Conservation (phyloP, 345 rosid genomes). For the Arabis hirsuta region DNA sequence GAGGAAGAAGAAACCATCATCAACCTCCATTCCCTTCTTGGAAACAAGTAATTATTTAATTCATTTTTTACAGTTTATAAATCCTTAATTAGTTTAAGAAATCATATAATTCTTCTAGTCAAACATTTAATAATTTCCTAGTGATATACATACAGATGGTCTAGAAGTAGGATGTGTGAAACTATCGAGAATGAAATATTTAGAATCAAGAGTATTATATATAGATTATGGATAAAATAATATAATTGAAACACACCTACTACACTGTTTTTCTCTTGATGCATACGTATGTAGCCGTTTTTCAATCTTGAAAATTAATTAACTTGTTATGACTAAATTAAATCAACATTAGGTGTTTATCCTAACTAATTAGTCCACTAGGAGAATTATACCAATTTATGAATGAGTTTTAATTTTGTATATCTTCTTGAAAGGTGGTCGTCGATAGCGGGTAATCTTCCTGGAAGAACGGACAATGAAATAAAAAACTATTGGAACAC, state of each 20-base stretch:
- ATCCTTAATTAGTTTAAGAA: not conserved
- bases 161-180: constrained; percentile 10
- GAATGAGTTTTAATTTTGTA: not conserved
- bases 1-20: constrained; percentile 78
- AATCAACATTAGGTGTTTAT: constrained; percentile 23
- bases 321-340: constrained; percentile 18
- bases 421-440: constrained; percentile 44
- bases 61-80: not conserved
- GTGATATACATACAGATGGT: not conserved
- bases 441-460: constrained; percentile 45
- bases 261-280: constrained; percentile 37
- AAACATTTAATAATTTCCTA: not conserved
- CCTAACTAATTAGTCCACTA: constrained; percentile 34
- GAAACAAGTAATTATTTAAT: constrained; percentile 61
- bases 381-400: not conserved
- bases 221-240: not conserved
- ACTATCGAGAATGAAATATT: not conserved
- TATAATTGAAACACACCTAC: constrained; percentile 36
- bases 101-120: not conserved
- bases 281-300: constrained; percentile 41
- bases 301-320: constrained; percentile 22
- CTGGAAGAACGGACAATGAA: constrained; percentile 47
- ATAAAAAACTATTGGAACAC: constrained; percentile 50
- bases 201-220: not conserved
- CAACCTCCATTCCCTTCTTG: constrained; percentile 69